Conservation (phyloP, 306 rosid species). For the Hippophae rhamnoides region DNA sequence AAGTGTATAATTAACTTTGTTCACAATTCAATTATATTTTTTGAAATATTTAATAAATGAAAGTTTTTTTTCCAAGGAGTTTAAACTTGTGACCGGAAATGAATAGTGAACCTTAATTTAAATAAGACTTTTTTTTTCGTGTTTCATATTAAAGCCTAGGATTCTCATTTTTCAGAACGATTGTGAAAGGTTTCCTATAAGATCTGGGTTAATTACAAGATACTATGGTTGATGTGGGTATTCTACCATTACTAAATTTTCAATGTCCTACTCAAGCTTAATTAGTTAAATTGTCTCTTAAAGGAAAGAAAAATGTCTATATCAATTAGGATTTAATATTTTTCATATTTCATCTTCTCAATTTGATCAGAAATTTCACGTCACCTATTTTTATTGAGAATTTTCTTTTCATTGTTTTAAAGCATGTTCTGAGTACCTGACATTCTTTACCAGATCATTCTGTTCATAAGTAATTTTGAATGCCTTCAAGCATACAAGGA, state of each 20-base stretch:
- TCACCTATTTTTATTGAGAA: no score
- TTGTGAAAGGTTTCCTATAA: constrained; percentile 8
- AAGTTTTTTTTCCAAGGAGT: no score
- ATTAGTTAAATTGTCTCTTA: constrained; percentile 13
- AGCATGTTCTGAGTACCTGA: no score
- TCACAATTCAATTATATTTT: no score
- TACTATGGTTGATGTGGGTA: constrained; percentile 1
- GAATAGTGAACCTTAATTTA: no score
- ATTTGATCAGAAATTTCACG: neutral
- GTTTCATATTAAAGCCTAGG: constrained; percentile 16
- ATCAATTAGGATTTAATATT: constrained; percentile 13
- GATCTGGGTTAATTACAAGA: neutral
- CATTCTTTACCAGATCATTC: no score
- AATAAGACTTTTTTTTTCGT: neutral
- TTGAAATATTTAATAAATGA: no score
- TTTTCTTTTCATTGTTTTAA: no score
- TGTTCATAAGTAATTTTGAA: no score
- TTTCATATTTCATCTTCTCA: constrained; percentile 15
- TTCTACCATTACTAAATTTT: neutral
- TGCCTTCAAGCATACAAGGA: no score
- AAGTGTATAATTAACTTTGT: no score
- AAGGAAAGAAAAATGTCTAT: constrained; percentile 17
- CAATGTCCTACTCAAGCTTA: neutral
- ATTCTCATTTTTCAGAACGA: neutral
- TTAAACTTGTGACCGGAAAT: no score